Conservation (phyloP, 2,329 filamentous ascomycete genomes). For the Diplodia seriata region DNA sequence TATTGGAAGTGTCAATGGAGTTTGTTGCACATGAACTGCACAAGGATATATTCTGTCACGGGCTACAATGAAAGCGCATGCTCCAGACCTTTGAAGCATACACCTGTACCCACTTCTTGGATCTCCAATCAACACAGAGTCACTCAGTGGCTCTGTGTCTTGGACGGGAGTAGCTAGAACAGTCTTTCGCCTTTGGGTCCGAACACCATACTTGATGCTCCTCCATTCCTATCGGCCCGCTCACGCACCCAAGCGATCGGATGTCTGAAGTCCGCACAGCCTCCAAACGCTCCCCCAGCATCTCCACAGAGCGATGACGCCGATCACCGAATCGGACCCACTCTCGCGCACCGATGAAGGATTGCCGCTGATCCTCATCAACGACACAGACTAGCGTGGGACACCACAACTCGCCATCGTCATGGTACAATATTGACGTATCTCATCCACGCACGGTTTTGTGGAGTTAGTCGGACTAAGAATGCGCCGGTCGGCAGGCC, state of each 20-base stretch:
- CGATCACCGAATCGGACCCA: neutral
- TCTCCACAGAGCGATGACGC: neutral
- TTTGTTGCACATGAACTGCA: no score
- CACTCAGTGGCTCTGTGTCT: neutral
- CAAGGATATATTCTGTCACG: no score
- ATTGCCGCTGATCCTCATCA: slow-evolving; percentile 13
- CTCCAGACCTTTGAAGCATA: neutral
- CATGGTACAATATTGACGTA: neutral
- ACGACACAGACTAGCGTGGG: neutral
- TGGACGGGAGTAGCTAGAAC: no score
- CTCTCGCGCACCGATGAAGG: neutral
- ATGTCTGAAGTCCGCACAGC: neutral
- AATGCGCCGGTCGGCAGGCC: neutral
- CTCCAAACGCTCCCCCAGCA: neutral
- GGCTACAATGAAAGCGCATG: no score
- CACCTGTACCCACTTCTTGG: neutral
- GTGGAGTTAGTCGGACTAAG: neutral
- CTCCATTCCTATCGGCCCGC: neutral
- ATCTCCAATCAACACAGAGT: no score
- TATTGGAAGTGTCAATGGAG: no score
- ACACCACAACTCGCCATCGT: neutral
- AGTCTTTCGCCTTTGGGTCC: neutral
- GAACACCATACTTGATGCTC: neutral
- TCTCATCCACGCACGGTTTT: neutral
- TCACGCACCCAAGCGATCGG: neutral